A percentile compares a stretch with the other conserved stretches of the same genome.
Evolutionary conservation across 495 filamentous ascomycete genomes (phyloP).

Genomic region (Penicillium maclennaniae): DNA sequence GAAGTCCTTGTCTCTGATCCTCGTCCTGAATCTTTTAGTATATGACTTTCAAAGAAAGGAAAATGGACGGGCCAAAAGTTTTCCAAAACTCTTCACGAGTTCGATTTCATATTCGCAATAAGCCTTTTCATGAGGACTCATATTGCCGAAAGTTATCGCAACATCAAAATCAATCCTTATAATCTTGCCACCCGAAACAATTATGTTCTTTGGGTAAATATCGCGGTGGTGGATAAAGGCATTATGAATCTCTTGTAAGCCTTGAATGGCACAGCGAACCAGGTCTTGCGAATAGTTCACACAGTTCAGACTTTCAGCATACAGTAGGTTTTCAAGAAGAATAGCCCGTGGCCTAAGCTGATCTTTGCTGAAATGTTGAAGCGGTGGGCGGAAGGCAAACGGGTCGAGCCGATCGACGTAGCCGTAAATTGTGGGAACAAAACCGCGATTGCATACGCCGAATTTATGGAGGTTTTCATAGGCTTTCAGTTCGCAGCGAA

Average conservation of each 20-base stretch:
- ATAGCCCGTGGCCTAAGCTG: slow-evolving; percentile 13
- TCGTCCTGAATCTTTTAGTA: slow-evolving; percentile 13
- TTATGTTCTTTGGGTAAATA: slow-evolving; percentile 23
- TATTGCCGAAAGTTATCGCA: slow-evolving; percentile 17
- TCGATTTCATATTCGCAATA: slow-evolving; percentile 16
- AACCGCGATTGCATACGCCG: slow-evolving; percentile 16
- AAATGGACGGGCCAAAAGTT: slow-evolving; percentile 4
- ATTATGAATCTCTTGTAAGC: slow-evolving; percentile 11
- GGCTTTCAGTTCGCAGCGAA: slow-evolving; percentile 22
- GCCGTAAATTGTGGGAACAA: slow-evolving; percentile 22
- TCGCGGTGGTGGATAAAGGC: slow-evolving; percentile 20
- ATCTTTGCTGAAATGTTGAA: slow-evolving; percentile 16
- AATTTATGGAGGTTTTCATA: slow-evolving; percentile 19
- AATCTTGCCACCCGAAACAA: slow-evolving; percentile 17
- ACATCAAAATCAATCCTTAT: slow-evolving; percentile 30
- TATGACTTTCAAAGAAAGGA: slow-evolving; percentile 1
- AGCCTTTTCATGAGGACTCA: slow-evolving; percentile 4
- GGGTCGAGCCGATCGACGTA: slow-evolving; percentile 22
- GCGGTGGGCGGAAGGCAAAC: slow-evolving; percentile 11
- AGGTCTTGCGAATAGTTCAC: slow-evolving; percentile 24
- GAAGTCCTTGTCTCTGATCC: slow-evolving; percentile 23
- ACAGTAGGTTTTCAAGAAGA: slow-evolving; percentile 19
- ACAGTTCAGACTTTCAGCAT: slow-evolving; percentile 21
- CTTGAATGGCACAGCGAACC: slow-evolving; percentile 16
- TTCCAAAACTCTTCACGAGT: slow-evolving; percentile 9